These are phyloP conservation scores for Pythium vanterpoolii DNA, from an alignment of 352 stramenopile species.

Conservation along the genomic window DNA sequence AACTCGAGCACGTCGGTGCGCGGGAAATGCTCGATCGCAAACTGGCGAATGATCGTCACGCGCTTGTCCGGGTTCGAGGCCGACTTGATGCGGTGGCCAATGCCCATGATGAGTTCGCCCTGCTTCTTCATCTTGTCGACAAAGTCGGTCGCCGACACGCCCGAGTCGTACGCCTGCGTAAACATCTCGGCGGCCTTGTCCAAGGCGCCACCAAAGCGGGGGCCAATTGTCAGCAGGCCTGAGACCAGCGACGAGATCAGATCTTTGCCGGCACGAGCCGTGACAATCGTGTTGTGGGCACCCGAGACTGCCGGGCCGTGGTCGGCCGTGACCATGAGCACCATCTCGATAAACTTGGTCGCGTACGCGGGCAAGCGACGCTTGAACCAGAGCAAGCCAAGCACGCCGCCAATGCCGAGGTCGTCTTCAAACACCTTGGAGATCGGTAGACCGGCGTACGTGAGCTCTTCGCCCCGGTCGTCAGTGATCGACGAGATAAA, in stretches of 20 bases:
- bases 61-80: conserved; percentile 95
- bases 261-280: conserved; percentile 95
- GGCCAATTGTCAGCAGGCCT: conserved; percentile 95
- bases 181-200: conserved; percentile 95
- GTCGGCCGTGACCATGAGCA: conserved; percentile 97
- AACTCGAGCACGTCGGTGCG: conserved; percentile 94
- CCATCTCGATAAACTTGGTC: conserved; percentile 97
- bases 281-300: conserved; percentile 96
- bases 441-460: conserved; percentile 94
- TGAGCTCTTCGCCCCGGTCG: conserved; percentile 95
- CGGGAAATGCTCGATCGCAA: conserved; percentile 92
- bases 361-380: conserved; percentile 86
- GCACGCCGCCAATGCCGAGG: conserved; percentile 92
- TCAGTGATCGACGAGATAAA: conserved; percentile 98
- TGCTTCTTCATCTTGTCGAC: conserved; percentile 93
- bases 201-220: conserved; percentile 94
- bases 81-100: conserved; percentile 96
- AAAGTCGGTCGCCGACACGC: conserved; percentile 87
- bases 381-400: conserved; percentile 96
- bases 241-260: conserved; percentile 96
- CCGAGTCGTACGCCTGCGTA: conserved; percentile 86
- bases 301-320: conserved; percentile 95
- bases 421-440: conserved; percentile 94
- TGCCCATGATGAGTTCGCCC: conserved; percentile 97
- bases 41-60: conserved; percentile 96